A percentile compares a stretch with the other conserved stretches of the same genome.
Evolutionary conservation across 208 protist genomes (phyloP).

Genomic region (Wallacemonas collosoma): DNA sequence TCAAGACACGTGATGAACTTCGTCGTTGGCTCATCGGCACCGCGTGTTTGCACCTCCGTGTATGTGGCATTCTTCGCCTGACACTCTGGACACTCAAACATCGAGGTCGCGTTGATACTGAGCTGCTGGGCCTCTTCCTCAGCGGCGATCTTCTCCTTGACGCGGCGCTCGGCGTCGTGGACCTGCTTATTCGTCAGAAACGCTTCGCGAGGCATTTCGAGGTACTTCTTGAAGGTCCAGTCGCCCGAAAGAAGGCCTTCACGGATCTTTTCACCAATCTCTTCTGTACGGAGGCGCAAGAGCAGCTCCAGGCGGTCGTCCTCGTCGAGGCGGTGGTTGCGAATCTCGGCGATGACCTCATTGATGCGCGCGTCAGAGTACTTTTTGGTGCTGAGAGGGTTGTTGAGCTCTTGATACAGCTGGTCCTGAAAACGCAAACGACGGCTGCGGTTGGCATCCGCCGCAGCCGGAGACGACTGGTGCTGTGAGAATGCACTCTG

Average conservation of each 20-base stretch:
- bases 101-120: slow-evolving; percentile 44
- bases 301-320: slow-evolving; percentile 90
- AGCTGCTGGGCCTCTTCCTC: slow-evolving; percentile 73
- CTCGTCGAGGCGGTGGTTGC: slow-evolving; percentile 46
- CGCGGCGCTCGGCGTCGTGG: slow-evolving; percentile 78
- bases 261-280: slow-evolving; percentile 59
- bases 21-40: slow-evolving; percentile 98
- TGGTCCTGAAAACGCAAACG: slow-evolving; percentile 40
- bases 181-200: slow-evolving; percentile 95
- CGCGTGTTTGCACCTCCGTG: slow-evolving; percentile 95
- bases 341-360: slow-evolving; percentile 49
- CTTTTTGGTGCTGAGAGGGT: slow-evolving; percentile 40
- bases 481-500: background rate
- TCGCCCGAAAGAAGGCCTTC: slow-evolving; percentile 92
- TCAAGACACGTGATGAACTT: slow-evolving; percentile 95
- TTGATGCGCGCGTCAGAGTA: slow-evolving; percentile 43
- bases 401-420: slow-evolving; percentile 56
- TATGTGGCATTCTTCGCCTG: slow-evolving; percentile 83
- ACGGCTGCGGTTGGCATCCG: background rate
- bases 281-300: slow-evolving; percentile 80
- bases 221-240: slow-evolving; percentile 81
- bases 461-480: background rate
- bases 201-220: slow-evolving; percentile 93
- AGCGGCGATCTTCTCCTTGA: slow-evolving; percentile 82
- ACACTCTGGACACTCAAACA: slow-evolving; percentile 90